Evolutionary conservation across 768 basidiomycete species (phyloP), one percentile per base, ranked within the genome.

Genomic region (Cubamyces sp.): DNA sequence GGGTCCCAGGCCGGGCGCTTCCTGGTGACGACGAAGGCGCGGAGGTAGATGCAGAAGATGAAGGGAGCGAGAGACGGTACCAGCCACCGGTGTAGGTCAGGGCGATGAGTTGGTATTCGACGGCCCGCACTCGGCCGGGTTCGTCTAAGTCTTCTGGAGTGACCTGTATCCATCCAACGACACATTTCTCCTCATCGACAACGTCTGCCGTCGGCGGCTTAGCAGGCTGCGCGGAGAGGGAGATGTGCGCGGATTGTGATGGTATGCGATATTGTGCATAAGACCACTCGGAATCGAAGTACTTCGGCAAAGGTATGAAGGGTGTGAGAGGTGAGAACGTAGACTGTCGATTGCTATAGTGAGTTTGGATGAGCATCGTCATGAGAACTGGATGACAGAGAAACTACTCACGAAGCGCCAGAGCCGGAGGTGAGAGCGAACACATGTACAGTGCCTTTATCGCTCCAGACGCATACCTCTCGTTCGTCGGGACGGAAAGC

Each of bases 281-380:
- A 0, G 94, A 96, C 95, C 94, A 96, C 73, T 95, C 90, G n/a
- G 93, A 95, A 69, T 88, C 87, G 71, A 97, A 95, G 73, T 96
- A 96, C 64, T 90, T 92, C 18, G 94, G 94, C 37, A 93, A 80
- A 15, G 89, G 90, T 11, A 96, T 76, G 70, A 88, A 94, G 3
- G 90, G 87, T 16, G 88, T 84, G 49, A 96, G 75, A 4, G 89
- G 86, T 0, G 90, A 92, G 67, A 96, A 82, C 6, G 90, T 84
- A 7, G 92, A 94, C 62, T 92, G 91, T 41, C 91, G 91, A 69
- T 95, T 94, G 46, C 91, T 93, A 69, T 11, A n/a, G 42, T n/a
- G 26, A 7, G 21, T 7, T 14, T 15, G 18, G 1, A 21, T 62
- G 0, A 60, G 40, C 49, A 43, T 42, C 15, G 21, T 11, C 18